phyloP scores from a whole-genome alignment of 805 yeast species.

The Ascoidea asiatica region DNA sequence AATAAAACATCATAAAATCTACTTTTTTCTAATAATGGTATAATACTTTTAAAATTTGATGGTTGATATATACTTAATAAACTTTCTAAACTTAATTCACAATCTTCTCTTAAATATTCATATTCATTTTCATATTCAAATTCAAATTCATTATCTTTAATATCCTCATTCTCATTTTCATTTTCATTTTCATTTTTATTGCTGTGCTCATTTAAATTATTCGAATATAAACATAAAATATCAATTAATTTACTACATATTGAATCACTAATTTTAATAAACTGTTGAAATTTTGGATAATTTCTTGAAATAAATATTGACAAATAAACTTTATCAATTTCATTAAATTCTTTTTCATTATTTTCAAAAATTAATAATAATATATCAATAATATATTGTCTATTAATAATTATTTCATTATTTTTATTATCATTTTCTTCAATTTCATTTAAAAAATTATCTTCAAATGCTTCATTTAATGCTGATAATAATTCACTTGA shows the following conservation, averaged over 20 bases:
- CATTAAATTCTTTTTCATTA: conserved; percentile 19
- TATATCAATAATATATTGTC: conserved; percentile 72
- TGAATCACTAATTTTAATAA: conserved; percentile 56
- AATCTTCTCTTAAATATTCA: conserved; percentile 31
- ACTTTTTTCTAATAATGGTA: conserved; percentile 37
- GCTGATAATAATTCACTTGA: conserved; percentile 50
- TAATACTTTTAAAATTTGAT: conserved; percentile 31
- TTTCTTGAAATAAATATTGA: conserved; percentile 69
- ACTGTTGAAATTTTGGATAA: conserved; percentile 77
- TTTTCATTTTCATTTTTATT: conserved; percentile 16
- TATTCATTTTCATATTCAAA: conserved; percentile 4
- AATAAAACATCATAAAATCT: conserved; percentile 47
- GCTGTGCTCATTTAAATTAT: conserved; percentile 3
- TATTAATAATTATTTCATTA: conserved; percentile 26
- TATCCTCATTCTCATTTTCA: conserved; percentile 25
- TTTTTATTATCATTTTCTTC: conserved; percentile 18
- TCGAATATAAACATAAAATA: conserved; percentile 31
- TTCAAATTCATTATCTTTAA: conserved; percentile 1
- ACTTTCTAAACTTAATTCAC: conserved; percentile 67
- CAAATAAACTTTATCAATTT: conserved; percentile 22
- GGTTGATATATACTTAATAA: conserved; percentile 58
- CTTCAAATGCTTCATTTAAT: conserved; percentile 77
- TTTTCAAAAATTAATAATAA: conserved; percentile 43
- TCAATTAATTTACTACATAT: conserved; percentile 33
- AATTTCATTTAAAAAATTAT: conserved; percentile 55